Percentiles rank a stretch among this genome's conserved stretches.
Conservation (phyloP, 139 green algal genomes). For the Chlamydomonas sphaeroides region DNA sequence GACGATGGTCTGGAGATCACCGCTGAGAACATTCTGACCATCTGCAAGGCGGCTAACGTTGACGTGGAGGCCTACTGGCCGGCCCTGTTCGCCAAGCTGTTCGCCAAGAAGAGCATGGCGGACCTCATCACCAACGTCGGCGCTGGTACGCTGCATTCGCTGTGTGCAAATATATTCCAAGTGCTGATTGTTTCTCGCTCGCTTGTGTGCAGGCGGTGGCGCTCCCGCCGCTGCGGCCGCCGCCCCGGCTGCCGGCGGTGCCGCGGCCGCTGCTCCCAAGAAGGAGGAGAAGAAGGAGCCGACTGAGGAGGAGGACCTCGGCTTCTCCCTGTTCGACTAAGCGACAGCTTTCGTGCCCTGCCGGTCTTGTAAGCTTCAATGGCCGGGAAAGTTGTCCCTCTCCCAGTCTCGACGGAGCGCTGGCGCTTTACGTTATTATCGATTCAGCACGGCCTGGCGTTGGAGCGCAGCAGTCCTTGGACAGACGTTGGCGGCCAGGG, state of each 20-base stretch:
- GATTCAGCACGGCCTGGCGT: no score
- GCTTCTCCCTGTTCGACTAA: constrained; percentile 73
- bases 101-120: constrained; percentile 92
- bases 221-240: constrained; percentile 66
- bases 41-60: constrained; percentile 81
- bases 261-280: constrained; percentile 70
- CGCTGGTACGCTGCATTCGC: constrained; percentile 64
- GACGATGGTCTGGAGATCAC: constrained; percentile 96
- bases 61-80: constrained; percentile 97
- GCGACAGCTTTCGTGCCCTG: background rate
- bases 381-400: no score
- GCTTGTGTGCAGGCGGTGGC: constrained; percentile 54
- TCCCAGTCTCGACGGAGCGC: no score
- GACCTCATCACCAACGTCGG: constrained; percentile 98
- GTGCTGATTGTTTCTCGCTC: no score
- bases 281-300: constrained; percentile 88
- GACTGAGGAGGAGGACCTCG: constrained; percentile 93
- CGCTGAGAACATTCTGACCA: constrained; percentile 92
- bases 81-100: constrained; percentile 95
- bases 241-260: constrained; percentile 71
- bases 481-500: no score
- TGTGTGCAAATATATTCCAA: background rate
- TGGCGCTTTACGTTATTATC: no score
- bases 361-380: no score
- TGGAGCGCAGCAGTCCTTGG: no score